Base-by-base conservation (phyloP, 768 basidiomycete species). In the Strobilomyces dryophilus region DNA sequence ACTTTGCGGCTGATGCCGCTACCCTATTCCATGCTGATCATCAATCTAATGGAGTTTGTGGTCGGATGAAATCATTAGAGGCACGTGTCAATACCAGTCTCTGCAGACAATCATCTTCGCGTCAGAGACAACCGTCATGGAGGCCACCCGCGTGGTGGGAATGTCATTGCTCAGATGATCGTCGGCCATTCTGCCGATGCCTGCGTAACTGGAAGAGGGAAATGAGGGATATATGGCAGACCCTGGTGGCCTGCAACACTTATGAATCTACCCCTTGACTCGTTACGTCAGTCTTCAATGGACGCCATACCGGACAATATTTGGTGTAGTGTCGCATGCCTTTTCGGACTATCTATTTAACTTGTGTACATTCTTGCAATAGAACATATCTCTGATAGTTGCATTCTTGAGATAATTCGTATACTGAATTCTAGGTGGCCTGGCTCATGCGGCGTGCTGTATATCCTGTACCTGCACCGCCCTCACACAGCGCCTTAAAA, bases 141-240 rank as follows among this genome's bases (percentile, higher is more conserved):
- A 70, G 40, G 66, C 69, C 56, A 53, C 74, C 56, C 55, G 56
- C 45, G 1, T 71, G 69, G 69, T 69, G 69, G 69, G 63, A 67
- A 53, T 69, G 68, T 39, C 55, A 26, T 31, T 70, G 70, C 41
- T 37, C 70, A 18, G 53, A 63, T 14, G 50, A 57, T 26, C 60
- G 58, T 36, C 68, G 57, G 41, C 42, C 62, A 35, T 46, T 53
- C 12, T 66, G 69, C 47, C 50, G 67, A 51, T 47, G 62, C 53
- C 29, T 72, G 63, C 63, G 63, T 55, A 56, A 64, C 55, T 63
- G 78, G 76, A 51, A 66, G 68, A 60, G 72, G 52, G 70, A 75
- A 57, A 75, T 71, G 60, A 73, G 76, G 41, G 68, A 61, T n/a
- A 59, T 68, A 32, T 83, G 81, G 81, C 58, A 82, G 46, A 67